Evolutionary conservation across 768 basidiomycete species (phyloP).

Genomic region (Tubosaeta sp.): DNA sequence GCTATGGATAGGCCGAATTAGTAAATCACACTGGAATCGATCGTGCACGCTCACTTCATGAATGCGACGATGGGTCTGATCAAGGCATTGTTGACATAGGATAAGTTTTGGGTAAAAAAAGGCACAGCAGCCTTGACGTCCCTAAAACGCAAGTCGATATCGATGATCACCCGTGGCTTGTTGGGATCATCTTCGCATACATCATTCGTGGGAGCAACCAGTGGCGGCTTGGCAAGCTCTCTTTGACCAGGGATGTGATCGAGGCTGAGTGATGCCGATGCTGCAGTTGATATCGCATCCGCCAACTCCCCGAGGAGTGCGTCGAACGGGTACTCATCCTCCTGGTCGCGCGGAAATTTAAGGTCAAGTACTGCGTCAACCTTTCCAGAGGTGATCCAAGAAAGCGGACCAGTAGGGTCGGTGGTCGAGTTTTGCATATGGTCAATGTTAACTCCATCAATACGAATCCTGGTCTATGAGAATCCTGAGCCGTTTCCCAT

Average conservation of each 20-base stretch:
- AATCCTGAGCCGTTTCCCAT: neutral
- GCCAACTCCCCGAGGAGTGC: slow-evolving; percentile 87
- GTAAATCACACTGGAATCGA: neutral
- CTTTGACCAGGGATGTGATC: slow-evolving; percentile 83
- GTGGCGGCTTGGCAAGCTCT: slow-evolving; percentile 79
- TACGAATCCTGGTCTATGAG: slow-evolving; percentile 83
- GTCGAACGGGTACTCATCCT: slow-evolving; percentile 65
- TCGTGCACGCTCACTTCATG: slow-evolving; percentile 73
- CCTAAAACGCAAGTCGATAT: slow-evolving; percentile 91
- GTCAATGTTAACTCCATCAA: slow-evolving; percentile 95
- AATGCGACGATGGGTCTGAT: slow-evolving; percentile 97
- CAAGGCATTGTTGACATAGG: slow-evolving; percentile 88
- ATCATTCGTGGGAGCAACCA: slow-evolving; percentile 62
- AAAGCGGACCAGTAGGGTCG: slow-evolving; percentile 76
- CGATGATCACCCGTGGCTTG: slow-evolving; percentile 62
- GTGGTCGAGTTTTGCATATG: slow-evolving; percentile 85
- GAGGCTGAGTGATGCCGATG: slow-evolving; percentile 42
- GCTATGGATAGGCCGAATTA: slow-evolving; percentile 38
- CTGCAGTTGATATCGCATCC: slow-evolving; percentile 71
- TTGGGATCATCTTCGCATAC: slow-evolving; percentile 26
- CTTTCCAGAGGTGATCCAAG: slow-evolving; percentile 97
- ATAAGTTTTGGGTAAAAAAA: slow-evolving; percentile 82
- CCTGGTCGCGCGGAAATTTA: slow-evolving; percentile 86
- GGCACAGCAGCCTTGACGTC: slow-evolving; percentile 96
- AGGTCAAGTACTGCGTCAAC: slow-evolving; percentile 96